Conservation (phyloP, 1,139 yeast genomes). For the Blastobotrys illinoisensis region DNA sequence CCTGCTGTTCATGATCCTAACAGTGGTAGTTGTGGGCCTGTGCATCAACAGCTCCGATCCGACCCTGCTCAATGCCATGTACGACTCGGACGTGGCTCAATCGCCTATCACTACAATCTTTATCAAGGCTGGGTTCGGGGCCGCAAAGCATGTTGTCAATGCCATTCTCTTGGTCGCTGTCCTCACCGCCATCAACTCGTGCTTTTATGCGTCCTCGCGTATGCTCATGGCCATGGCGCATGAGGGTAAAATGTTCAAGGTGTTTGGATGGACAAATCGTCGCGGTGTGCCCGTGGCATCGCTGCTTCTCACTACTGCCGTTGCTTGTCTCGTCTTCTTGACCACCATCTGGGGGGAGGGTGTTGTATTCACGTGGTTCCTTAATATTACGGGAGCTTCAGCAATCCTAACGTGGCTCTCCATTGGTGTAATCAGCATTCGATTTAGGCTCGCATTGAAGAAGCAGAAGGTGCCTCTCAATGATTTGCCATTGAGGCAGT, state of each 20-base stretch:
- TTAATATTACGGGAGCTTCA: slow-evolving; percentile 48
- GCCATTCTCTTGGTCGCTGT: slow-evolving; percentile 49
- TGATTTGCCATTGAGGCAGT: slow-evolving; percentile 44
- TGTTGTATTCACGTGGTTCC: slow-evolving; percentile 50
- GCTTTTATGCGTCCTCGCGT: slow-evolving; percentile 52
- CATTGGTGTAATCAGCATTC: slow-evolving; percentile 43
- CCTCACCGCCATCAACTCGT: slow-evolving; percentile 50
- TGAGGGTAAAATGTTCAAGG: slow-evolving; percentile 44
- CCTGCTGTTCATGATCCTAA: slow-evolving; percentile 36
- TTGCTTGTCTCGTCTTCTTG: slow-evolving; percentile 43
- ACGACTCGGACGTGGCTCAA: slow-evolving; percentile 33
- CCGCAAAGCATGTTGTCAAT: slow-evolving; percentile 36
- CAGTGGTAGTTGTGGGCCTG: slow-evolving; percentile 44
- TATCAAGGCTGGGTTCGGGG: slow-evolving; percentile 47
- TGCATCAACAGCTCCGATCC: slow-evolving; percentile 43
- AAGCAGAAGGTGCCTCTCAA: slow-evolving; percentile 25
- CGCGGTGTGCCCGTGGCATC: slow-evolving; percentile 51
- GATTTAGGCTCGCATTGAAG: slow-evolving; percentile 47
- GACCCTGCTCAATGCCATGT: slow-evolving; percentile 36
- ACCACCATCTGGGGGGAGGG: slow-evolving; percentile 35
- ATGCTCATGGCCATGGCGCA: slow-evolving; percentile 51
- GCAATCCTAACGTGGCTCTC: slow-evolving; percentile 51
- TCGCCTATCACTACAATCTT: slow-evolving; percentile 60
- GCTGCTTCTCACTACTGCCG: slow-evolving; percentile 37
- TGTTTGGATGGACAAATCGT: slow-evolving; percentile 45